Evolutionary conservation across 1,284 basidiomycete genomes (phyloP).

Genomic region (Volvariella surrecta): DNA sequence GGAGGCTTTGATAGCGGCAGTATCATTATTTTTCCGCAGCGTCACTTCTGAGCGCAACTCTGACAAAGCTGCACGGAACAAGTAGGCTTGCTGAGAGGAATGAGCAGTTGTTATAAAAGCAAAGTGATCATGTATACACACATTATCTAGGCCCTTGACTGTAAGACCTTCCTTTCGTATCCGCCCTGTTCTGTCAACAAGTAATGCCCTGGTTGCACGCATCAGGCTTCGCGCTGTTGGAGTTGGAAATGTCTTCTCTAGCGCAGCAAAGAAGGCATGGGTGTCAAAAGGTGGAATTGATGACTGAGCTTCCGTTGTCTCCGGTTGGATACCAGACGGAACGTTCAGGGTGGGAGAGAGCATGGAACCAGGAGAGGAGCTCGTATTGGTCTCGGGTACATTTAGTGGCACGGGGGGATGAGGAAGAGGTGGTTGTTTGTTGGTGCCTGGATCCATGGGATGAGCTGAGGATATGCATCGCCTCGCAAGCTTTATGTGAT

Average conservation of each 20-base stretch:
- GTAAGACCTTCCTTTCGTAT: constrained; percentile 73
- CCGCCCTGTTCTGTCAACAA: constrained; percentile 70
- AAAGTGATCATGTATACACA: constrained; percentile 31
- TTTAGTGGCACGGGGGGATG: too few relatives aligned
- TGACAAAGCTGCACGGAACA: constrained; percentile 89
- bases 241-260: constrained; percentile 66
- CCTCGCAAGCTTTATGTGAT: too few relatives aligned
- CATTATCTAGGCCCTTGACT: constrained; percentile 86
- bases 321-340: constrained; percentile 14
- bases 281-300: constrained; percentile 52
- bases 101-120: constrained; percentile 1
- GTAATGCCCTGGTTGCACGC: constrained; percentile 76
- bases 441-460: constrained; percentile 17
- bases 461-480: constrained; percentile 18
- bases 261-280: constrained; percentile 53
- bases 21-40: constrained; percentile 81
- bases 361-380: background rate
- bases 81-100: constrained; percentile 76
- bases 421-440: constrained; percentile 10
- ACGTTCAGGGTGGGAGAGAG: constrained; percentile 8
- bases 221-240: constrained; percentile 72
- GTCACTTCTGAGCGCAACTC: constrained; percentile 87
- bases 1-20: constrained; percentile 69
- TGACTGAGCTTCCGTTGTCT: constrained; percentile 17
- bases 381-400: background rate